Percentiles rank a stretch among this genome's conserved stretches.
Conservation (phyloP, 2,329 filamentous ascomycete genomes). For the Xylaria sp. region DNA sequence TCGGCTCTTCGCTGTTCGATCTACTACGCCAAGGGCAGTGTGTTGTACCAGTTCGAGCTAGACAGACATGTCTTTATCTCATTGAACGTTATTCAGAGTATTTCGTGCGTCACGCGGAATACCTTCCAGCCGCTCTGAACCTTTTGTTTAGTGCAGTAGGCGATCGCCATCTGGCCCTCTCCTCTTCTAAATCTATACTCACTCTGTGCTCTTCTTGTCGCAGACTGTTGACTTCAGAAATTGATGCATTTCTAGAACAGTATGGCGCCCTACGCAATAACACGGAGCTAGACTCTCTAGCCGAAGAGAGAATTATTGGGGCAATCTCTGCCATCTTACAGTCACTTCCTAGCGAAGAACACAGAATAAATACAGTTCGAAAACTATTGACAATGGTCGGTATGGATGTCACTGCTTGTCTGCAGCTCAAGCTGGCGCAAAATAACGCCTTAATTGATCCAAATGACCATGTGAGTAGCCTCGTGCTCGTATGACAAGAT, state of each 20-base stretch:
- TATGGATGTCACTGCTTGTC: constrained; percentile 63
- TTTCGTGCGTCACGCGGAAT: constrained; percentile 74
- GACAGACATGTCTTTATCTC: constrained; percentile 74
- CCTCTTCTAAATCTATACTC: constrained; percentile 78
- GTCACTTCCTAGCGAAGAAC: constrained; percentile 68
- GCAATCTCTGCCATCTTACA: constrained; percentile 81
- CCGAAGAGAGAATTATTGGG: constrained; percentile 77
- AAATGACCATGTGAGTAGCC: constrained; percentile 44
- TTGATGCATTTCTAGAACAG: constrained; percentile 74
- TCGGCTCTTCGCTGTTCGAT: constrained; percentile 67
- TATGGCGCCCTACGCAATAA: constrained; percentile 72
- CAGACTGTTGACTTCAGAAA: constrained; percentile 71
- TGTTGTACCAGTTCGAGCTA: constrained; percentile 68
- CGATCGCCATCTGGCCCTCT: constrained; percentile 69
- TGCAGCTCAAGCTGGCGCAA: constrained; percentile 50
- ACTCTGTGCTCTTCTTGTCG: constrained; percentile 81
- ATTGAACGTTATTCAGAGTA: constrained; percentile 80
- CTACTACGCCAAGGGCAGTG: constrained; percentile 61
- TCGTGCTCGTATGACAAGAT: constrained; percentile 2
- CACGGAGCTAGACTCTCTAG: constrained; percentile 71
- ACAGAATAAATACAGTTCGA: constrained; percentile 64
- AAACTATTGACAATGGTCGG: constrained; percentile 71
- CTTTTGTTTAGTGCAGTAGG: constrained; percentile 77
- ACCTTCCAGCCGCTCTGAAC: constrained; percentile 75
- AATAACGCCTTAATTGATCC: constrained; percentile 39